Evolutionary conservation across 371 early-diverging fungal species (phyloP), one percentile per base, ranked within the genome.

Genomic region (Apophysomyces sp.): DNA sequence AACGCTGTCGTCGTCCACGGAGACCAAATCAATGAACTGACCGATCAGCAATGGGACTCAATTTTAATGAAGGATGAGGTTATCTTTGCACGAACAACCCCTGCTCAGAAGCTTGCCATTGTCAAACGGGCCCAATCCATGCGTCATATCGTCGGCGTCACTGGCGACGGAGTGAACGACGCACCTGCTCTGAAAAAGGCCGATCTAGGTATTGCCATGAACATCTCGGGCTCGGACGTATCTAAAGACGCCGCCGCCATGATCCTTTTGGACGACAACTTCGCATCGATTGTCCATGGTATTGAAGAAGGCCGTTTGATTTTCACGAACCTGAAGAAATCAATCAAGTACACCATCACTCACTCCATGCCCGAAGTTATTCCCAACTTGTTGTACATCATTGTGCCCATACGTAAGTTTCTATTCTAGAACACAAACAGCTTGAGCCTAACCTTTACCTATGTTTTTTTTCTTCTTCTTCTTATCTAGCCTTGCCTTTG

Each of bases 181-280:
- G 85, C 91, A 26, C 92, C 92, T 1, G 94, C 92, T 34, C 76
- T 88, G 59, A 84, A 81, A 44, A 78, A 76, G 37, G 90, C 92
- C 26, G 82, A 90, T 65, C 82, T 92, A 8, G 91, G 92, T 54
- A 95, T 98, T 75, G 92, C 98, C 4, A 96, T 98, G 98, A 96
- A 96, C 77, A 76, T 88, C 32, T 88, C 91, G 29, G 99, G 97
- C 13, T 91, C 95, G 1, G 98, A 98, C 68, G 97, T 97, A 21
- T 92, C 95, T 51, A 98, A 99, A 74, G 96, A 98, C 63, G 97
- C 98, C 9, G 97, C 99, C 16, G 85, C 94, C 44, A 98, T 99
- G 95, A 94, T 99, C 63, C 73, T 99, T 60, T 69, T 97, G 27
- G 96, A 98, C 73, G 96, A 97, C 73, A 94, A 96, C 85, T 96